Conservation (phyloP, 2,329 filamentous ascomycete genomes). For the Mycosphaerelloides madeirae region DNA sequence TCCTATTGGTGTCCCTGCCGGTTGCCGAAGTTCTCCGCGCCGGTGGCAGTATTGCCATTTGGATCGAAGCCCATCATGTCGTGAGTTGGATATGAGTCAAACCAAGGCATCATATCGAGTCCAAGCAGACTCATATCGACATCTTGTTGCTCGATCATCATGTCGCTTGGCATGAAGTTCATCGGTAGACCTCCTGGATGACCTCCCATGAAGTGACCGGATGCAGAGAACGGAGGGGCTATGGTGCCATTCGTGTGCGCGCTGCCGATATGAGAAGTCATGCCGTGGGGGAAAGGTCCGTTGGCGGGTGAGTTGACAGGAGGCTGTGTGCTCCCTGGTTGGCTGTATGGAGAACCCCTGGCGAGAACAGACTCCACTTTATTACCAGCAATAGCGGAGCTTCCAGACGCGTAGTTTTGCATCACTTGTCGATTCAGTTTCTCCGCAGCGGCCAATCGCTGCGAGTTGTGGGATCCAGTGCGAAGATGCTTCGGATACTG, state of each 20-base stretch:
- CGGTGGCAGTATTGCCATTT: slow-evolving; percentile 5
- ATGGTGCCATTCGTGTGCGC: slow-evolving; percentile 22
- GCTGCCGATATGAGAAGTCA: slow-evolving; percentile 7
- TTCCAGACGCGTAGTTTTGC: slow-evolving; percentile 5
- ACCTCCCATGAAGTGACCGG: slow-evolving; percentile 1
- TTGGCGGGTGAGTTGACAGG: slow-evolving; percentile 7
- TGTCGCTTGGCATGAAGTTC: slow-evolving; percentile 40
- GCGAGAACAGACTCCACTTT: slow-evolving; percentile 37
- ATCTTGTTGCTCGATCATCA: slow-evolving; percentile 73
- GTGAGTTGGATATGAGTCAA: slow-evolving; percentile 62
- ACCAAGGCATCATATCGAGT: slow-evolving; percentile 68
- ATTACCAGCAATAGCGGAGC: slow-evolving; percentile 6
- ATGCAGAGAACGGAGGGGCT: slow-evolving; percentile 12
- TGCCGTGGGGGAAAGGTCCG: slow-evolving; percentile 4
- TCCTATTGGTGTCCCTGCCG: slow-evolving; percentile 5
- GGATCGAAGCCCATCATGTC: slow-evolving; percentile 23
- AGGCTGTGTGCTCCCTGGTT: slow-evolving; percentile 17
- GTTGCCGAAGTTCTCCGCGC: slow-evolving; percentile 5
- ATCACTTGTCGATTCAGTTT: slow-evolving; percentile 5
- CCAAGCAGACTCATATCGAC: slow-evolving; percentile 68
- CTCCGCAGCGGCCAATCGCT: slow-evolving; percentile 4
- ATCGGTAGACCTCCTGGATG: slow-evolving; percentile 7
- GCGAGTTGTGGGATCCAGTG: slow-evolving; percentile 7
- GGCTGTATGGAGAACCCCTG: slow-evolving; percentile 43
- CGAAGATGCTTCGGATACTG: slow-evolving; percentile 9